These are phyloP conservation scores for Talaromyces atroroseus DNA, from an alignment of 2,329 filamentous ascomycete species.

Conservation along the genomic window DNA sequence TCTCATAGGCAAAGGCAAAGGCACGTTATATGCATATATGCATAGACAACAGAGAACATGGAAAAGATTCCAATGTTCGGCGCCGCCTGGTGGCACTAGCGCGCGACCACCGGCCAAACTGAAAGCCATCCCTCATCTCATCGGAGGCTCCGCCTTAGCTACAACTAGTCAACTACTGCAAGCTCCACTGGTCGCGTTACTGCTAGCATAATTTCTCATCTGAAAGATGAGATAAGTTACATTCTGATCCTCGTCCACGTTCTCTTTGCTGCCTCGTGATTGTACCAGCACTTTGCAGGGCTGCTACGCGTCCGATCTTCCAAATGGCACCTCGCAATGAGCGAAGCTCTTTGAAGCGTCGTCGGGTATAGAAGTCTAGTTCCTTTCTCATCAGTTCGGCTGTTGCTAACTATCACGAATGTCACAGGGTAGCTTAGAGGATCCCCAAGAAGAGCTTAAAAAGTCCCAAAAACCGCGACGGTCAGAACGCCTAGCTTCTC, in stretches of 20 bases:
- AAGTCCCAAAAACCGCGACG: constrained; percentile 78
- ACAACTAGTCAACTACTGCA: neutral
- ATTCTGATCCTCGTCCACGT: neutral
- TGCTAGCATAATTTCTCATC: neutral
- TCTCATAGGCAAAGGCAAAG: too few species aligned
- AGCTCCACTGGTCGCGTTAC: neutral
- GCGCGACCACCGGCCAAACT: too few species aligned
- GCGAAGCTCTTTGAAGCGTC: constrained; percentile 81
- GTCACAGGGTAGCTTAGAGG: constrained; percentile 56
- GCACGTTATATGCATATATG: too few species aligned
- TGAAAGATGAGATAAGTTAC: constrained; percentile 2
- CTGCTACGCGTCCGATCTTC: neutral
- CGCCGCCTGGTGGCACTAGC: neutral
- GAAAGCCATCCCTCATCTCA: neutral
- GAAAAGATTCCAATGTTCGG: neutral
- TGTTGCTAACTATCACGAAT: neutral
- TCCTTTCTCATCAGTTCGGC: constrained; percentile 5
- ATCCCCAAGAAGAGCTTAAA: constrained; percentile 49
- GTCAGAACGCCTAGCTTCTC: constrained; percentile 64
- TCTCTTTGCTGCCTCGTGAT: neutral
- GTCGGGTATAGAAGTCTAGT: constrained; percentile 54
- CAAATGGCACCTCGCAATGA: constrained; percentile 51
- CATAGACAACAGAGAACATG: too few species aligned
- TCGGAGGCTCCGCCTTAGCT: neutral
- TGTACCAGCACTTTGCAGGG: neutral